Conservation (phyloP, 441 rosid species). For the Erodium trifolium region DNA sequence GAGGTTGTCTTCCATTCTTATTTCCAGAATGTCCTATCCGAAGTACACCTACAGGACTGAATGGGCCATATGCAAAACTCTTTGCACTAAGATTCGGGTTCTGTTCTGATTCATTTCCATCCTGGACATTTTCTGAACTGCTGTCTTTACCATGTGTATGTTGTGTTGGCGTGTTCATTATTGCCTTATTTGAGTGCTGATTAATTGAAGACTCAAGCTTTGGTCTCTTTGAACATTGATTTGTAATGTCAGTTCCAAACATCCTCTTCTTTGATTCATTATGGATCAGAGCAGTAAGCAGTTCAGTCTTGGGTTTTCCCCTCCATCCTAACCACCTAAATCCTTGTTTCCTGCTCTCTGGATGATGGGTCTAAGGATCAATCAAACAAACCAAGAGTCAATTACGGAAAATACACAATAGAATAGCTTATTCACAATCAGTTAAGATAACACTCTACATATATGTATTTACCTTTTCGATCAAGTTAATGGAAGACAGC, state of each 20-base stretch:
- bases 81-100: constrained; percentile 25
- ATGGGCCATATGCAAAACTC: constrained; percentile 50
- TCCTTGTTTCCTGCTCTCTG: constrained; percentile 65
- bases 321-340: constrained; percentile 78
- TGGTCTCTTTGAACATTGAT: constrained; percentile 36
- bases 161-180: constrained; percentile 17
- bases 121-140: constrained; percentile 18
- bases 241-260: constrained; percentile 62
- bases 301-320: constrained; percentile 25
- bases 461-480: constrained; percentile 55
- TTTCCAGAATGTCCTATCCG: constrained; percentile 22
- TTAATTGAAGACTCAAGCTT: constrained; percentile 27
- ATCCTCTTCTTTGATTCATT: constrained; percentile 46
- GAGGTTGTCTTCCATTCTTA: constrained; percentile 24
- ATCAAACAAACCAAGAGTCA: constrained; percentile 12
- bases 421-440: background rate
- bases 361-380: constrained; percentile 54
- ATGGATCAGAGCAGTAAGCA: constrained; percentile 21
- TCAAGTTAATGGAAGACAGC: constrained; percentile 60
- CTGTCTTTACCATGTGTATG: constrained; percentile 13
- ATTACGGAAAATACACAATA: constrained; percentile 7
- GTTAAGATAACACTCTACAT: background rate
- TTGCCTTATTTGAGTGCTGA: constrained; percentile 23
- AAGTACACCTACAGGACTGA: constrained; percentile 30
- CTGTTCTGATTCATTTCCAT: constrained; percentile 22